A percentile compares a stretch with the other conserved stretches of the same genome.
Evolutionary conservation across 2,329 filamentous ascomycete genomes (phyloP).

Genomic region (Plenodomus tracheiphilus): DNA sequence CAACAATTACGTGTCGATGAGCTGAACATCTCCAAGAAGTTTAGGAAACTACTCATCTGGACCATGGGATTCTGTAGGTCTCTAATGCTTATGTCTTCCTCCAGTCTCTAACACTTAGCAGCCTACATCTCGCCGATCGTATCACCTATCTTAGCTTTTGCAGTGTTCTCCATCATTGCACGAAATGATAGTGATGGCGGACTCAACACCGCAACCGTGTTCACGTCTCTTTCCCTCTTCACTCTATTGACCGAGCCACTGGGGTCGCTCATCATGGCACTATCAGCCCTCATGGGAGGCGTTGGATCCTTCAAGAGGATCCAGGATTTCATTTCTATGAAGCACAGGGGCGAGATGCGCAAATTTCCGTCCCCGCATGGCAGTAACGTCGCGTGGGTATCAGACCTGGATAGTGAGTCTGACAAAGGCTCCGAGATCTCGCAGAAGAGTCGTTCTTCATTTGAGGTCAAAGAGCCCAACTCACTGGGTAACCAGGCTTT

Average conservation of each 20-base stretch:
- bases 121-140: conserved; percentile 40
- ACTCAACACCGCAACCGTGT: conserved; percentile 49
- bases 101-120: conserved; percentile 10
- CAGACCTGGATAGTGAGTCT: conserved; percentile 22
- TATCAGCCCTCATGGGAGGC: conserved; percentile 50
- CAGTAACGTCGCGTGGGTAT: conserved; percentile 22
- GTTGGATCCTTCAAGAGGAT: conserved; percentile 53
- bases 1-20: conserved; percentile 39
- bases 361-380: conserved; percentile 21
- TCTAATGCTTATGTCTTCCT: background rate
- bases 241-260: conserved; percentile 52
- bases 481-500: conserved; percentile 34
- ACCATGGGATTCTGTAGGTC: conserved; percentile 41
- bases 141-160: conserved; percentile 52
- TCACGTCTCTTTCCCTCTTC: conserved; percentile 54
- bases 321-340: conserved; percentile 48
- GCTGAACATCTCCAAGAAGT: conserved; percentile 40
- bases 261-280: conserved; percentile 50
- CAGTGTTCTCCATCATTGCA: conserved; percentile 49
- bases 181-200: conserved; percentile 36
- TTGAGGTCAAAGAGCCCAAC: conserved; percentile 24
- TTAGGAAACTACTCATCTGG: conserved; percentile 41
- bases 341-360: conserved; percentile 23
- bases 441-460: conserved; percentile 28
- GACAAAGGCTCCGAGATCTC: conserved; percentile 31